phyloP scores from a whole-genome alignment of 2,329 filamentous ascomycete genomes.

The Elsinoe batatas region DNA sequence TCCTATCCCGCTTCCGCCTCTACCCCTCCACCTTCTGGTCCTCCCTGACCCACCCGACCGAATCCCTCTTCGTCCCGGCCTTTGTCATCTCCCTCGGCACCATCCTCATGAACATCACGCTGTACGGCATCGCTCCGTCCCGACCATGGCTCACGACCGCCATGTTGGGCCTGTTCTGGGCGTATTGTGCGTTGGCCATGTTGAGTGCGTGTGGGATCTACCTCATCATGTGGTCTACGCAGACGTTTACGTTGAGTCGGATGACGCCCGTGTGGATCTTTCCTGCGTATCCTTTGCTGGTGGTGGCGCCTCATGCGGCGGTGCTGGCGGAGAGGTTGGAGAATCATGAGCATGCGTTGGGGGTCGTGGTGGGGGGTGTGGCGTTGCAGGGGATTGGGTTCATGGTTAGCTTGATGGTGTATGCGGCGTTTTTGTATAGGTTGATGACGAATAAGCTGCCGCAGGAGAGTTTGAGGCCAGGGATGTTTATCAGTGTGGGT shows the following conservation, averaged over 20 bases:
- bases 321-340: constrained; percentile 43
- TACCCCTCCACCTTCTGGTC: constrained; percentile 60
- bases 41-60: constrained; percentile 66
- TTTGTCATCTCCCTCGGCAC: constrained; percentile 56
- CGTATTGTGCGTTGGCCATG: constrained; percentile 60
- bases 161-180: constrained; percentile 64
- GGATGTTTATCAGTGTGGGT: constrained; percentile 78
- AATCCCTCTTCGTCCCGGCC: constrained; percentile 67
- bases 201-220: constrained; percentile 62
- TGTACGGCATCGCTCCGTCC: constrained; percentile 53
- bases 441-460: constrained; percentile 84
- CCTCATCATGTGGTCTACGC: constrained; percentile 58
- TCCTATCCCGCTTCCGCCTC: constrained; percentile 58
- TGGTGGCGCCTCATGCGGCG: constrained; percentile 63
- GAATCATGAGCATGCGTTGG: constrained; percentile 34
- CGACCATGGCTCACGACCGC: constrained; percentile 46
- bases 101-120: constrained; percentile 56
- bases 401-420: constrained; percentile 65
- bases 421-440: constrained; percentile 72
- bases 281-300: constrained; percentile 69
- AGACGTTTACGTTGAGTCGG: constrained; percentile 61
- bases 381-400: constrained; percentile 57
- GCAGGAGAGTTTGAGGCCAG: constrained; percentile 62
- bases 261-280: constrained; percentile 91
- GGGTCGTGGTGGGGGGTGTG: constrained; percentile 49